Evolutionary conservation across 225 moss, liverwort and hornwort genomes (phyloP).

Genomic region (Sphagnum contortum): DNA sequence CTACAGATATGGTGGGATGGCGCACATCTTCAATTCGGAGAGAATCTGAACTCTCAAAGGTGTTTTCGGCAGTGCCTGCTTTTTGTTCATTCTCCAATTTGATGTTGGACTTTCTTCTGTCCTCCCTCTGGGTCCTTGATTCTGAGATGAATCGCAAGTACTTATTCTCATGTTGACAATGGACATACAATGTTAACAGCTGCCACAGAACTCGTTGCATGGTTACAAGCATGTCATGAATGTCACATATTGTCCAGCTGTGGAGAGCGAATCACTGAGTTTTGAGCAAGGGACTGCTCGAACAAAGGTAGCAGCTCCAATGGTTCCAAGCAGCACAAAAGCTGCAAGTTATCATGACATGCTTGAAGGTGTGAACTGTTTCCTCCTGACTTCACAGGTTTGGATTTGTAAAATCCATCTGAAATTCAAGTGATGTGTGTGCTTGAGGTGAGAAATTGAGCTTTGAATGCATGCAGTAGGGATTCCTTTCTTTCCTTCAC

Average conservation of each 20-base stretch:
- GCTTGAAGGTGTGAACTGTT: constrained; percentile 42
- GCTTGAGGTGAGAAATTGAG: too few species aligned
- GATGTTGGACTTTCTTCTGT: background rate
- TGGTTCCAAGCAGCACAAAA: constrained; percentile 55
- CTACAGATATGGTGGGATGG: constrained; percentile 83
- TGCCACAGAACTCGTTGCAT: constrained; percentile 49
- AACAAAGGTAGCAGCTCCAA: constrained; percentile 77
- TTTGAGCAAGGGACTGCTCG: constrained; percentile 64
- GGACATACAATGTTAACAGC: constrained; percentile 23
- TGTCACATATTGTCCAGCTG: constrained; percentile 57
- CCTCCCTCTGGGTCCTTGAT: background rate
- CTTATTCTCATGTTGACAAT: background rate
- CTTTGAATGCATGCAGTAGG: too few species aligned
- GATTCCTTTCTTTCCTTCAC: background rate
- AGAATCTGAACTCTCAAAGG: constrained; percentile 73
- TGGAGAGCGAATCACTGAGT: constrained; percentile 50
- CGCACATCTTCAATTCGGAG: constrained; percentile 84
- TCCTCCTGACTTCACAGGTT: constrained; percentile 16
- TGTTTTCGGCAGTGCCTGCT: background rate
- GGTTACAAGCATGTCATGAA: constrained; percentile 86
- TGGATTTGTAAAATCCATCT: background rate
- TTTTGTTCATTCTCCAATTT: too few species aligned
- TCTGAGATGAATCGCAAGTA: background rate
- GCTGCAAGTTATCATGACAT: constrained; percentile 36
- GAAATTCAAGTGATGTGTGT: background rate